Conservation (phyloP, 768 basidiomycete species). For the Psilocybe cyanescens region DNA sequence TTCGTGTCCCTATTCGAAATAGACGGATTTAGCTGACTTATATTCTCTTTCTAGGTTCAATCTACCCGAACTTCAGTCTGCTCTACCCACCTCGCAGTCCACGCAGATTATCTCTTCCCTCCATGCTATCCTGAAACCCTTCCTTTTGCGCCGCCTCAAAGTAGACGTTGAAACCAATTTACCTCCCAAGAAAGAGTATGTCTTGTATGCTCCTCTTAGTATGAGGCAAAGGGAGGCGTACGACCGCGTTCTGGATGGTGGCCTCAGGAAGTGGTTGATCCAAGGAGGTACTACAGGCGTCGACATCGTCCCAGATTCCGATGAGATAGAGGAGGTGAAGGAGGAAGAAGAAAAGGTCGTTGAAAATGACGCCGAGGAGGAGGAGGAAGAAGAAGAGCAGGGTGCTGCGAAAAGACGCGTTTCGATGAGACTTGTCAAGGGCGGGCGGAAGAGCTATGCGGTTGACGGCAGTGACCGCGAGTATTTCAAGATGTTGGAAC, state of each 20-base stretch:
- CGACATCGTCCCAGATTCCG: conserved; percentile 14
- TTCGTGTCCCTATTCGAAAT: conserved; percentile 29
- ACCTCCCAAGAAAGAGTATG: conserved; percentile 94
- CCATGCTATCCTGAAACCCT: conserved; percentile 93
- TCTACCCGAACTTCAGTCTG: conserved; percentile 62
- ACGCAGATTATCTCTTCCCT: conserved; percentile 75
- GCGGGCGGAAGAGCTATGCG: conserved; percentile 50
- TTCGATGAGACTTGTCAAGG: conserved; percentile 35
- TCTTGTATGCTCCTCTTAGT: conserved; percentile 90
- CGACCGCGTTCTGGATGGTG: conserved; percentile 74
- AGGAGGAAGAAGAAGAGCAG: conserved; percentile 26
- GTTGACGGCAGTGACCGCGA: conserved; percentile 67
- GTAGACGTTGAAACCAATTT: conserved; percentile 80
- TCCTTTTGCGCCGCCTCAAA: conserved; percentile 91
- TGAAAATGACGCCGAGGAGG: conserved; percentile 30
- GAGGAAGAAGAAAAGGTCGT: conserved; percentile 19
- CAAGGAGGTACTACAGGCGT: conserved; percentile 35
- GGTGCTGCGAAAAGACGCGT: conserved; percentile 25
- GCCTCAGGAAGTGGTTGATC: conserved; percentile 66
- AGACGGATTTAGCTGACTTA: background rate
- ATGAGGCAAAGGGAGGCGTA: conserved; percentile 84
- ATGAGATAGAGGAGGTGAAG: conserved; percentile 10
- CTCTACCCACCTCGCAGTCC: conserved; percentile 61
- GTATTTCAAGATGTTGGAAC: conserved; percentile 66
- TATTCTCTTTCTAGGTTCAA: conserved; percentile 57